Evolutionary conservation across 1,284 basidiomycete species (phyloP).

Genomic region (Abortiporus biennis): DNA sequence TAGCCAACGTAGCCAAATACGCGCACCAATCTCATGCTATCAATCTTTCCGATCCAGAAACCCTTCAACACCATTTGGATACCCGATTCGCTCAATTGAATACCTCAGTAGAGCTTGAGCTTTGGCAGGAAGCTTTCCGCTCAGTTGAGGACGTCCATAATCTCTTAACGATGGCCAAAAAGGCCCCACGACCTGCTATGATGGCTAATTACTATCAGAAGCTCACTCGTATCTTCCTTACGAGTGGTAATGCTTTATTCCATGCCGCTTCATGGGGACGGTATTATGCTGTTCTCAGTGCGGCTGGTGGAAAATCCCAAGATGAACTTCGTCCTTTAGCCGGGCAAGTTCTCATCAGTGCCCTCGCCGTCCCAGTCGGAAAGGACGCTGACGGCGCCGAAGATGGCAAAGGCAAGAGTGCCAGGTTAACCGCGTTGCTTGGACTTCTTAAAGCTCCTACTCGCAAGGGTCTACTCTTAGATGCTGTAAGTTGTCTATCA

Average conservation of each 20-base stretch:
- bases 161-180: constrained; percentile 89
- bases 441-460: constrained; percentile 86
- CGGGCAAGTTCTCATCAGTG: constrained; percentile 89
- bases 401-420: constrained; percentile 71
- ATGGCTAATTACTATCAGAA: constrained; percentile 99
- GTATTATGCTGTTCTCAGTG: constrained; percentile 69
- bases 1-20: constrained; percentile 95
- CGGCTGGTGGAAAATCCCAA: constrained; percentile 64
- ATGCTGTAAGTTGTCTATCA: constrained; percentile 57
- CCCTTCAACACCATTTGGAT: constrained; percentile 94
- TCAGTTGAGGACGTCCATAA: constrained; percentile 98
- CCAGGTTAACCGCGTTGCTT: constrained; percentile 81
- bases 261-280: constrained; percentile 96
- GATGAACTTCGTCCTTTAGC: constrained; percentile 82
- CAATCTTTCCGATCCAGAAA: constrained; percentile 96
- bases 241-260: constrained; percentile 91
- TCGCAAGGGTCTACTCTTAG: constrained; percentile 77
- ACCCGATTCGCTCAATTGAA: constrained; percentile 98
- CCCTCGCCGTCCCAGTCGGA: constrained; percentile 91
- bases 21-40: constrained; percentile 95
- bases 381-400: constrained; percentile 59
- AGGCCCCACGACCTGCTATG: constrained; percentile 88
- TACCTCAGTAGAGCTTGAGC: constrained; percentile 96
- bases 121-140: constrained; percentile 99
- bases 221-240: constrained; percentile 92